Evolutionary conservation across 1,284 basidiomycete species (phyloP).

Genomic region (Butyriboletus pseudospeciosus): DNA sequence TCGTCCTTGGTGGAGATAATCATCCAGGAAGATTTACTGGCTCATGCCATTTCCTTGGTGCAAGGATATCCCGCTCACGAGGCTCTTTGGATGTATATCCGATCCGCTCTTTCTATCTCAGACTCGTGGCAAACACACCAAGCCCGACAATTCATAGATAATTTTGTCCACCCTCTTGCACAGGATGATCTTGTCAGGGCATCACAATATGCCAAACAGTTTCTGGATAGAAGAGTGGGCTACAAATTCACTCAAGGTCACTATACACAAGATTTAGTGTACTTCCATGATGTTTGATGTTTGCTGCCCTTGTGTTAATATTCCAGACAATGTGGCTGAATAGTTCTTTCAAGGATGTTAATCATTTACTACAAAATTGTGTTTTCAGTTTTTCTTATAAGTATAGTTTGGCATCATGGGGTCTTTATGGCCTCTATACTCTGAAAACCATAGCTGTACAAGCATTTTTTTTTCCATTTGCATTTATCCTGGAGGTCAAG

Average conservation of each 20-base stretch:
- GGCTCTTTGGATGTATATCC: constrained; percentile 54
- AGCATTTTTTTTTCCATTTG: neutral
- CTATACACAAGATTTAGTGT: neutral
- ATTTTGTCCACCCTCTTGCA: constrained; percentile 21
- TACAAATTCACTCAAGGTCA: neutral
- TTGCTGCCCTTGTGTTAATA: neutral
- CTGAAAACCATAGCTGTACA: neutral
- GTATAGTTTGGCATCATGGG: neutral
- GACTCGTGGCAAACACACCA: neutral
- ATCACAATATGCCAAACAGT: constrained; percentile 11
- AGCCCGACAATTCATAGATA: constrained; percentile 7
- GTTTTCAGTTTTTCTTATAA: neutral
- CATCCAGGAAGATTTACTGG: constrained; percentile 6
- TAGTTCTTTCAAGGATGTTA: neutral
- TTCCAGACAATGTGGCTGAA: neutral
- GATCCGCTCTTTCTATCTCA: constrained; percentile 1
- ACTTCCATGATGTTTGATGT: neutral
- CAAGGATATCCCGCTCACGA: constrained; percentile 51
- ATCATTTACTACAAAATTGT: neutral
- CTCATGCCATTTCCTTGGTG: constrained; percentile 48
- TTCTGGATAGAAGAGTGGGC: constrained; percentile 8
- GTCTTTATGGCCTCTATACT: neutral
- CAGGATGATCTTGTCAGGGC: neutral
- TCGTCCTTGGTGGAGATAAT: neutral
- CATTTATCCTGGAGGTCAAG: neutral